These are phyloP conservation scores for Colletotrichum sublineola DNA, from an alignment of 2,329 filamentous ascomycete genomes.

Conservation along the genomic window DNA sequence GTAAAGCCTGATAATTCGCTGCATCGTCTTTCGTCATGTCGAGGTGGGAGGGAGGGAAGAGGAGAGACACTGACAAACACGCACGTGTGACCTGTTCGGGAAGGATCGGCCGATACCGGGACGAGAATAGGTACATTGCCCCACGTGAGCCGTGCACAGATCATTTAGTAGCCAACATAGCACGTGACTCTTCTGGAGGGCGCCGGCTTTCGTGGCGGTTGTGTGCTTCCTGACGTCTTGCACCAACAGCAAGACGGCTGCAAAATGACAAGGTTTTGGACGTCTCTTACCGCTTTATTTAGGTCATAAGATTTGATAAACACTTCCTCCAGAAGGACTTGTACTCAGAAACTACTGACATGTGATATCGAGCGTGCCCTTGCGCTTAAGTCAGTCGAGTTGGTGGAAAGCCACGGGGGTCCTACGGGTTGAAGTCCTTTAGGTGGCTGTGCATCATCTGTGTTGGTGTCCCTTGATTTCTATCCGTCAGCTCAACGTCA, in stretches of 20 bases:
- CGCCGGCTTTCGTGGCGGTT: background rate
- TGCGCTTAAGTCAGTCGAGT: background rate
- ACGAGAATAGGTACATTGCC: background rate
- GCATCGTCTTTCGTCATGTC: background rate
- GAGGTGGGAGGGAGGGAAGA: background rate
- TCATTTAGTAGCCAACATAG: background rate
- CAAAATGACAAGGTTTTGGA: background rate
- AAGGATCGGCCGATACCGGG: background rate
- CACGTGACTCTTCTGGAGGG: slow-evolving; percentile 1
- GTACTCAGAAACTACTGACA: background rate
- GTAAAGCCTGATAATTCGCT: background rate
- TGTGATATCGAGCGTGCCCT: background rate
- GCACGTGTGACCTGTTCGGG: background rate
- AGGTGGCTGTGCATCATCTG: background rate
- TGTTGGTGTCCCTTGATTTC: background rate
- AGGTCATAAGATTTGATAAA: background rate
- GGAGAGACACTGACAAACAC: background rate
- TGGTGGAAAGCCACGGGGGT: background rate
- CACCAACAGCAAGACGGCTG: background rate
- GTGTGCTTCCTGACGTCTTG: background rate
- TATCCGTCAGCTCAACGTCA: background rate
- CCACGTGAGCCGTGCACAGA: background rate
- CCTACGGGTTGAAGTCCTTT: background rate
- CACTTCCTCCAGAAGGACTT: background rate
- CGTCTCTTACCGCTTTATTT: background rate